These are phyloP conservation scores for Hyaloperonospora brassicae DNA, from an alignment of 352 stramenopile species.

Conservation along the genomic window DNA sequence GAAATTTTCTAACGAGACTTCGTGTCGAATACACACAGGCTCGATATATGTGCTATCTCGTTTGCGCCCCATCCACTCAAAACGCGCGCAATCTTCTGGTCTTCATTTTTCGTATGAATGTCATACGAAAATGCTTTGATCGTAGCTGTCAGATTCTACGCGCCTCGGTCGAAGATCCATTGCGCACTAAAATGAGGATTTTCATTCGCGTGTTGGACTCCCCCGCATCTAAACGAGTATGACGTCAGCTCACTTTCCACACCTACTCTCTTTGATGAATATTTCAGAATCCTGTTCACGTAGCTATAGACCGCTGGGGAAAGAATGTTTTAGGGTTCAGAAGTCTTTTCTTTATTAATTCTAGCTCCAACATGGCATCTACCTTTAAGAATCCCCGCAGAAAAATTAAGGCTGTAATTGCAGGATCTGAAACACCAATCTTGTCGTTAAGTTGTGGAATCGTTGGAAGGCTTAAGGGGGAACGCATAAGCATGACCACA, in stretches of 20 bases:
- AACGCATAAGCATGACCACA: too few species aligned
- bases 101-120: not conserved
- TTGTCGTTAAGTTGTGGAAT: too few species aligned
- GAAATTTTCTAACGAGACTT: not conserved
- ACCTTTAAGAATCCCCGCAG: too few species aligned
- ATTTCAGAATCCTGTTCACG: not conserved
- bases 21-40: not conserved
- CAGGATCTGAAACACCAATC: too few species aligned
- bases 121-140: not conserved
- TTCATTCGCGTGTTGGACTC: not conserved
- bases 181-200: not conserved
- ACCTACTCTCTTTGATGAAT: not conserved
- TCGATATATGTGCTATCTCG: not conserved
- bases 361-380: too few species aligned
- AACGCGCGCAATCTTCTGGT: not conserved
- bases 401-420: too few species aligned
- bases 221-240: too few species aligned
- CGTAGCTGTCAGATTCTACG: not conserved
- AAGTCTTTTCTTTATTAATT: too few species aligned
- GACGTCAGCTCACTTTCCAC: not conserved
- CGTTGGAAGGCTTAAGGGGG: too few species aligned
- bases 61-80: not conserved
- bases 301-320: not conserved
- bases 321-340: not conserved
- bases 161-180: not conserved